Evolutionary conservation across 805 yeast genomes (phyloP), one percentile per base, ranked within the genome.

Genomic region (Ogataea paraovalis): DNA sequence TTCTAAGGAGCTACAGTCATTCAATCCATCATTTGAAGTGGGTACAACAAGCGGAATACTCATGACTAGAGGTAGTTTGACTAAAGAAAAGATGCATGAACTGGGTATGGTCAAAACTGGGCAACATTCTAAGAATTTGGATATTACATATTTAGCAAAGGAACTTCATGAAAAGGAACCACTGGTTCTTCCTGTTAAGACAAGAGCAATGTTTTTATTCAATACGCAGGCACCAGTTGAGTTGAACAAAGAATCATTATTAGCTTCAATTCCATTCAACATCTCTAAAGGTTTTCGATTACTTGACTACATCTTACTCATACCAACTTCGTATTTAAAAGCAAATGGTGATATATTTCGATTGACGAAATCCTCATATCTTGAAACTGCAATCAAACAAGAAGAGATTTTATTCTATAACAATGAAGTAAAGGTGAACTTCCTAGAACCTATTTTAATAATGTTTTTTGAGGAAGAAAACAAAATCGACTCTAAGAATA

Each of bases 121-220:
- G 2, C 51, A 47, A 18, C 39, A 34, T 2, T 22, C 49, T 4
- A 47, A 45, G 20, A 27, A n/a, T 4, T 48, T 57, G 7, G 55
- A 54, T 21, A 36, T 57, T 28, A 8, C 25, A 22, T 47, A 42
- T 19, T n/a, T 57, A 39, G 42, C 45, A 41, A 30, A 45, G 46
- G 41, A 53, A 46, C 21, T 49, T 45, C 42, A 51, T 50, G 3
- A 48, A 6, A 40, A 33, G 9, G 46, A 39, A 3, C 52, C 48
- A 10, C 22, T 66, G 10, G 54, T 55, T 19, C 47, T 74, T 2
- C 78, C 79, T 0, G 52, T 60, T 27, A 61, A 56, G 20, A 58
- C 70, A 7, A 60, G 59, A 21, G 68, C 65, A 1, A 53, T 72
- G 38, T 72, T 75, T 51, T 37, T 75, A 13, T 72, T 73, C 60